Evolutionary conservation across 2,329 filamentous ascomycete species (phyloP), one percentile per base, ranked within the genome.

Genomic region (Aspergillus sp.): DNA sequence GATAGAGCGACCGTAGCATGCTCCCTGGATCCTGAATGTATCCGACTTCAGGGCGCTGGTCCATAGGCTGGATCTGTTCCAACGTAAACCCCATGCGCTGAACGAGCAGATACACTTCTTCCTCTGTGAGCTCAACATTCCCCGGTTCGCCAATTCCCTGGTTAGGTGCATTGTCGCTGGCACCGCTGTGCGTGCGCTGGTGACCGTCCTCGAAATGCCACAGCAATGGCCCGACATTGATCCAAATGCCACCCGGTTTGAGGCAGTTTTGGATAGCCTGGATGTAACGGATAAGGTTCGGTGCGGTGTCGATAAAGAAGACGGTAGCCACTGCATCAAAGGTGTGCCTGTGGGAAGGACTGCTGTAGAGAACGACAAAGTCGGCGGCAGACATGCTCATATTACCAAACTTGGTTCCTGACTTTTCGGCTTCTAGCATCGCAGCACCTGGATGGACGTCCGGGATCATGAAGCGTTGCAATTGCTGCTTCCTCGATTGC

Each of bases 251-350:
- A 28, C 90, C 91, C 0, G 87, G 82, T 67, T 85, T 87, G 54
- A 99, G 84, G 71, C 93, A 96, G 72, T 91, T 86, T 47, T 80
- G 81, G 58, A 98, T 91, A 1, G 93, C 89, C 73, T 96, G 89
- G 38, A 99, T 86, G 73, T 99, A 99, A 2, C 90, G 87, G 57
- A 98, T 90, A 34, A 97, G 76, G 74, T 99, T 98, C 1, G 94
- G 93, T 2, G 95, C 95, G 1, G 95, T 99, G 75, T 99, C 96
- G 61, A 99, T 89, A 80, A 99, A 99, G 80, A 98, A 99, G 11
- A 97, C 91, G 3, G 91, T 92, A 0, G 91, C 88, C 2, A 98
- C 92, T 1, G 90, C 93, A 71, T 97, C 89, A 75, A 93, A 98
- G 0, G 76, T 71, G 0, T 83, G 83, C 8, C 79, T 76, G 68